Percentiles rank a stretch among this genome's conserved stretches.
Conservation (phyloP, 2,329 filamentous ascomycete species). For the Calonectria hawksworthii region DNA sequence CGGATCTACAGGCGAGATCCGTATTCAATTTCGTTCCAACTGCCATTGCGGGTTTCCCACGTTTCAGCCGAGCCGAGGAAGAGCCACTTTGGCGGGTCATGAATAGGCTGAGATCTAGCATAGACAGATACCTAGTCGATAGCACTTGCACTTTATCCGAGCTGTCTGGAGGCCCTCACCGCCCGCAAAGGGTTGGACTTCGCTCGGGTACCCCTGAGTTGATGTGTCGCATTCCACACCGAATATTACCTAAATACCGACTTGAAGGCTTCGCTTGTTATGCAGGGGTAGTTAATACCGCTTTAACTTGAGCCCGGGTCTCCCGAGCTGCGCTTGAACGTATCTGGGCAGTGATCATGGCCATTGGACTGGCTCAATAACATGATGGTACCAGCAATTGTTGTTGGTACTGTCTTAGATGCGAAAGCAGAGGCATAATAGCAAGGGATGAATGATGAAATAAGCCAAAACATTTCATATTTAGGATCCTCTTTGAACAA, state of each 20-base stretch:
- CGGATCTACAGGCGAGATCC: neutral
- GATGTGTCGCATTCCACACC: neutral
- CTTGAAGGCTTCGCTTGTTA: neutral
- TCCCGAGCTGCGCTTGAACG: neutral
- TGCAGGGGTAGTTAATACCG: neutral
- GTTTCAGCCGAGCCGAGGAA: neutral
- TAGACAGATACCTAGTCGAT: neutral
- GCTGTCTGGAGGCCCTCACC: neutral
- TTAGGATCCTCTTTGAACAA: no score
- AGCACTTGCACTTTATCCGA: neutral
- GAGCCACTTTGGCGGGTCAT: neutral
- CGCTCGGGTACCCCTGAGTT: neutral
- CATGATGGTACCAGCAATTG: no score
- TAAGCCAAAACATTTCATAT: no score
- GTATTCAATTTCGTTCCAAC: neutral
- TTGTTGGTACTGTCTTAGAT: no score
- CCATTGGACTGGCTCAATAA: no score
- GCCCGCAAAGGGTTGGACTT: neutral
- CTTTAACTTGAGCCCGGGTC: neutral
- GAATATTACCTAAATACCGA: neutral
- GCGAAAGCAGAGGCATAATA: no score
- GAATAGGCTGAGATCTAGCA: neutral
- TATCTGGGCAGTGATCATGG: no score
- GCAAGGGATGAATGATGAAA: no score
- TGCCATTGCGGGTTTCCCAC: neutral